Evolutionary conservation across 2,329 filamentous ascomycete genomes (phyloP), one percentile per base, ranked within the genome.

Genomic region (Aspergillus pseudonomiae): DNA sequence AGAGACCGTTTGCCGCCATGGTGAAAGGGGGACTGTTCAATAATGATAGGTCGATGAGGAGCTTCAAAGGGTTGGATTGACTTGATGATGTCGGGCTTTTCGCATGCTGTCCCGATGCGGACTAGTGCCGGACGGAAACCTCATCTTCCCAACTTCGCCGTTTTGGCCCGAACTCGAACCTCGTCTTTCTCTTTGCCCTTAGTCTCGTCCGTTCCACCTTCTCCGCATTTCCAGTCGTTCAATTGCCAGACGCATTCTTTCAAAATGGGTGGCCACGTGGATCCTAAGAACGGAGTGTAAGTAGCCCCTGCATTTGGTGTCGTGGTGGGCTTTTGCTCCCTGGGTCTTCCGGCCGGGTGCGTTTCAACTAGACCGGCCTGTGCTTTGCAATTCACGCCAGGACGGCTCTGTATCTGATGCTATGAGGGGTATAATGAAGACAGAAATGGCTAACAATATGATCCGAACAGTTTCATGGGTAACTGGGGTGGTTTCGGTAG

Each of bases 401-500:
- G 56, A 55, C 62, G 41, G 28, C 24, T 55, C 28, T 21, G 12
- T 53, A 60, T 10, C n/a, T 41, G n/a, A 10, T n/a, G 28, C 19
- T 32, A 26, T 16, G 7, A 26, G n/a, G 14, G 32, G 14, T 55
- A 39, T 41, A 24, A 55, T 26, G 16, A 16, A 19, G 26, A 26
- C 39, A 30, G 24, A 43, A 61, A 55, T 58, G 54, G 64, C 74
- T 78, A 65, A 80, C 68, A 32, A 59, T 45, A 54, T 58, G 30
- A 60, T 65, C 65, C 43, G 24, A 67, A 70, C 72, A 94, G 91
- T 78, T 93, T 84, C 80, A 81, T 94, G 64, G 91, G 91, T 71
- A 81, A 81, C 79, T 94, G 91, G 90, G 91, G 91, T 74, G 82
- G 83, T 74, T 82, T 94, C 69, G 91, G 91, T 93, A 87, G 83